These are phyloP conservation scores for Rhizoclosmatium sp. DNA, from an alignment of 192 early-diverging fungal species.

Conservation along the genomic window DNA sequence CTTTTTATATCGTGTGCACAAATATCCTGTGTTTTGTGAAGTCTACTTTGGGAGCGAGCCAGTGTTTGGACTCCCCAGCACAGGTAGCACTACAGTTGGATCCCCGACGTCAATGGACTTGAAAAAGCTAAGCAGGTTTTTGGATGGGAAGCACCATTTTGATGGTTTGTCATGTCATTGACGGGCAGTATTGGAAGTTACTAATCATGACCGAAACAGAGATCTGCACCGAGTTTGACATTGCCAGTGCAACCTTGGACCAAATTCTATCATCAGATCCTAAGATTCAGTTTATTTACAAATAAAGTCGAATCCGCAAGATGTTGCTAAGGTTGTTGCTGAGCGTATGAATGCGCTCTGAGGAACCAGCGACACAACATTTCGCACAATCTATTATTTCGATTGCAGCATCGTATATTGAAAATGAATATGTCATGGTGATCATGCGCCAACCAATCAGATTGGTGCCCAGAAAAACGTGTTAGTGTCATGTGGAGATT, in stretches of 20 bases:
- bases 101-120: background rate
- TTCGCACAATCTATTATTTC: too few species aligned
- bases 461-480: too few species aligned
- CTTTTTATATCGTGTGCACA: slow-evolving; percentile 87
- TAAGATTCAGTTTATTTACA: slow-evolving; percentile 14
- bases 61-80: background rate
- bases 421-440: too few species aligned
- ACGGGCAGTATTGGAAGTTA: background rate
- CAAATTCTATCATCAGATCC: slow-evolving; percentile 21
- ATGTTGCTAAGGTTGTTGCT: too few species aligned
- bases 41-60: background rate
- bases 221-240: slow-evolving; percentile 40
- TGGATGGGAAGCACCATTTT: slow-evolving; percentile 31
- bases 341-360: too few species aligned
- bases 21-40: slow-evolving; percentile 73
- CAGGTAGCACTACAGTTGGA: background rate
- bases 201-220: slow-evolving; percentile 5
- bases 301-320: slow-evolving; percentile 4
- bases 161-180: slow-evolving; percentile 16
- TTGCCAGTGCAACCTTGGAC: slow-evolving; percentile 15
- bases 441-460: too few species aligned
- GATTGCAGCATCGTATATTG: too few species aligned
- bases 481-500: too few species aligned
- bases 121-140: background rate
- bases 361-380: too few species aligned